These are phyloP conservation scores for Ramichloridium luteum DNA, from an alignment of 2,329 filamentous ascomycete genomes.

Conservation along the genomic window DNA sequence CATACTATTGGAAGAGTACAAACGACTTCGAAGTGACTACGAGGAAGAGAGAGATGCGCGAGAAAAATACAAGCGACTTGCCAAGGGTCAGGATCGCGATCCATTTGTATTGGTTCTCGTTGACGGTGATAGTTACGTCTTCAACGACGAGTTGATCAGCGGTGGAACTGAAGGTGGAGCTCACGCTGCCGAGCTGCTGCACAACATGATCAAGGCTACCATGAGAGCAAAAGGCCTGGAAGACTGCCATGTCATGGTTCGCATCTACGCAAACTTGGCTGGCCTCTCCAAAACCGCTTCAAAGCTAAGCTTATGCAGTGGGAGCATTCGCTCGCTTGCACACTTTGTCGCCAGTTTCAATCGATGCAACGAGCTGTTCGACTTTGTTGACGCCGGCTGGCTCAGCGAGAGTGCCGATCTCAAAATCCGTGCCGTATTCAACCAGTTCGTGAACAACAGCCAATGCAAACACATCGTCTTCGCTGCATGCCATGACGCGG, in stretches of 20 bases:
- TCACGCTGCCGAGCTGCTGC: slow-evolving; percentile 42
- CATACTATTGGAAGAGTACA: slow-evolving; percentile 45
- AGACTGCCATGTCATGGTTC: slow-evolving; percentile 38
- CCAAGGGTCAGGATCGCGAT: slow-evolving; percentile 36
- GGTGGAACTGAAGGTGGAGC: slow-evolving; percentile 37
- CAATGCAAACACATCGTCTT: slow-evolving; percentile 55
- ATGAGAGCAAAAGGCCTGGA: slow-evolving; percentile 36
- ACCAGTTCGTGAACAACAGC: slow-evolving; percentile 43
- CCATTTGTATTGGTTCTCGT: slow-evolving; percentile 50
- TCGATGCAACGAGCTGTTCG: slow-evolving; percentile 44
- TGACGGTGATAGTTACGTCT: slow-evolving; percentile 49
- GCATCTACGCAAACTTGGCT: slow-evolving; percentile 36
- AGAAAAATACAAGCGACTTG: slow-evolving; percentile 44
- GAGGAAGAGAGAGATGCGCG: slow-evolving; percentile 43
- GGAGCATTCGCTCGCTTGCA: slow-evolving; percentile 44
- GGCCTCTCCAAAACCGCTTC: slow-evolving; percentile 36
- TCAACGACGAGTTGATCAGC: slow-evolving; percentile 22
- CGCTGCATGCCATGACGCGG: slow-evolving; percentile 49
- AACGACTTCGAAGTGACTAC: slow-evolving; percentile 43
- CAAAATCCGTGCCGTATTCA: slow-evolving; percentile 43
- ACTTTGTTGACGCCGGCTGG: slow-evolving; percentile 50
- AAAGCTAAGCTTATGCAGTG: slow-evolving; percentile 37
- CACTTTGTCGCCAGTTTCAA: slow-evolving; percentile 45
- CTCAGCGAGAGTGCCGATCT: slow-evolving; percentile 48
- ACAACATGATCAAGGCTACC: slow-evolving; percentile 38